Conservation (phyloP, 495 filamentous ascomycete genomes). For the Barbatosphaeria neglecta region DNA sequence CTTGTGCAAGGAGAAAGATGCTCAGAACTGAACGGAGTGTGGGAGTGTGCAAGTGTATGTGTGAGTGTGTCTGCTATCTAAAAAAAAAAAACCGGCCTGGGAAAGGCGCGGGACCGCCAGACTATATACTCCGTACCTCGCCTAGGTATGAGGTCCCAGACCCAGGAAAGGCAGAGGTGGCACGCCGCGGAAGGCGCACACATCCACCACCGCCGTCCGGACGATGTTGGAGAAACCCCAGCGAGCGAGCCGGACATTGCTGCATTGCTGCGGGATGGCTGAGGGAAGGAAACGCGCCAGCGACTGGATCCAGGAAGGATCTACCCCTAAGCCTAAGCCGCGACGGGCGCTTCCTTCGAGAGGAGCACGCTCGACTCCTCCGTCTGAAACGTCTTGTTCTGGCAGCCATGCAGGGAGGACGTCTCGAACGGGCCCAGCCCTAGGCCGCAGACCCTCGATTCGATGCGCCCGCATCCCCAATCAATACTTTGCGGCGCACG, state of each 20-base stretch:
- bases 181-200: background rate
- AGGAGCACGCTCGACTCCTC: background rate
- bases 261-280: too few species aligned
- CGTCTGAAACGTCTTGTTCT: background rate
- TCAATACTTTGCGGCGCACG: too few species aligned
- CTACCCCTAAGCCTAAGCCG: too few species aligned
- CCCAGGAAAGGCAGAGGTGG: background rate
- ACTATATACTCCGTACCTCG: too few species aligned
- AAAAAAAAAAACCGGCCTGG: too few species aligned
- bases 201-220: background rate
- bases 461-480: background rate
- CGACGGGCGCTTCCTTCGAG: background rate
- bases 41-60: too few species aligned
- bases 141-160: background rate
- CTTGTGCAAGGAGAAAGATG: too few species aligned
- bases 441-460: background rate
- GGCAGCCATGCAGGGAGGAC: background rate
- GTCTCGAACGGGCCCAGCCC: too few species aligned
- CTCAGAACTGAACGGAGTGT: too few species aligned
- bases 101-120: too few species aligned
- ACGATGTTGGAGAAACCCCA: background rate
- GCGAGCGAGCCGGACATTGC: background rate
- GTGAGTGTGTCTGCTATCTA: too few species aligned
- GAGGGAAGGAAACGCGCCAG: background rate
- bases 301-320: background rate